phyloP scores from a whole-genome alignment of 495 filamentous ascomycete genomes.

The Podospora bellae-mahoneyi region DNA sequence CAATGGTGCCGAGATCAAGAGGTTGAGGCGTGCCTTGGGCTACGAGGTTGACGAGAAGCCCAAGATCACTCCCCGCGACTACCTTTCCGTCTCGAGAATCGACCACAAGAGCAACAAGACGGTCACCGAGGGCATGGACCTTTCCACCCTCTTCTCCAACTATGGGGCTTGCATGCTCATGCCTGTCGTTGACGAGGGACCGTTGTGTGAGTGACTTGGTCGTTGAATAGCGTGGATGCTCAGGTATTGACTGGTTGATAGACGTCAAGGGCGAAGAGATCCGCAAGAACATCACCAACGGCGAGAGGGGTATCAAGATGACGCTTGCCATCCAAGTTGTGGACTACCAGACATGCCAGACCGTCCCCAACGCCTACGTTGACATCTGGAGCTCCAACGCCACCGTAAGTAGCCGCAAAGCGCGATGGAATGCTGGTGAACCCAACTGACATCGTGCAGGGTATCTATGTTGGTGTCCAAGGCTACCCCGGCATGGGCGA shows the following conservation, averaged over 20 bases:
- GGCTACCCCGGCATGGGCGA: conserved; percentile 50
- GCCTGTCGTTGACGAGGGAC: conserved; percentile 55
- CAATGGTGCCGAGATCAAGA: conserved; percentile 29
- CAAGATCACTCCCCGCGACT: conserved; percentile 28
- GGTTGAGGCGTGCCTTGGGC: conserved; percentile 24
- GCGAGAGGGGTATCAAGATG: conserved; percentile 55
- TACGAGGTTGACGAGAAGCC: conserved; percentile 20
- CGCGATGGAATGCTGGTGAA: background rate
- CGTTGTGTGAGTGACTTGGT: conserved; percentile 43
- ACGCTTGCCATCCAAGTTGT: conserved; percentile 61
- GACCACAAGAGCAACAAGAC: conserved; percentile 58
- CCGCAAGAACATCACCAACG: conserved; percentile 52
- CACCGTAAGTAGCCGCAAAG: conserved; percentile 31
- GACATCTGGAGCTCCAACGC: conserved; percentile 56
- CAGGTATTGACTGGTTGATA: conserved; percentile 19
- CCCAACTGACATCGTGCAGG: conserved; percentile 27
- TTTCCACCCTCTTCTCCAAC: conserved; percentile 50
- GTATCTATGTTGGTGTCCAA: conserved; percentile 56
- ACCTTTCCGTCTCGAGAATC: conserved; percentile 30
- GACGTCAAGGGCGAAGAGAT: conserved; percentile 45
- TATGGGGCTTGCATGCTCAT: conserved; percentile 55
- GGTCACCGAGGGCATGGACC: conserved; percentile 46
- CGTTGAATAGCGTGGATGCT: conserved; percentile 10
- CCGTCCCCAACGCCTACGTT: conserved; percentile 54
- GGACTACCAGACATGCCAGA: conserved; percentile 57